Percentiles rank a stretch among this genome's conserved stretches.
phyloP scores from a whole-genome alignment of 305 asterid species.

The Andrographis paniculata region DNA sequence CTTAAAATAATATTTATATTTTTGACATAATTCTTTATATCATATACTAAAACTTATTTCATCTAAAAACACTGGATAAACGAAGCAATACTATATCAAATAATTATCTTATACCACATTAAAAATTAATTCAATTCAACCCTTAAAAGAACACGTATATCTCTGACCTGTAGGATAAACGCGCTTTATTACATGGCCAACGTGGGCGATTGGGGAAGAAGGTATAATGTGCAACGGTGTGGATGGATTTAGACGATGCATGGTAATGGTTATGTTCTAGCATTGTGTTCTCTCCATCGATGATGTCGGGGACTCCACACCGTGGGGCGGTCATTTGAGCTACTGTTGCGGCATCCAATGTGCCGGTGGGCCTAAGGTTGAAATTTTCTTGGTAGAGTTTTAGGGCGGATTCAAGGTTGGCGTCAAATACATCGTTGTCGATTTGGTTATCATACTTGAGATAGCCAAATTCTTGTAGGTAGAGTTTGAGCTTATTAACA shows the following conservation, averaged over 20 bases:
- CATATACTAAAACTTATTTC: too few species aligned
- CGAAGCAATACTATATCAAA: too few species aligned
- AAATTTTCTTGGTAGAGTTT: conserved; percentile 26
- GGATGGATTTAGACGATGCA: conserved; percentile 4
- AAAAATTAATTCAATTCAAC: too few species aligned
- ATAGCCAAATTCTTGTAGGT: conserved; percentile 27
- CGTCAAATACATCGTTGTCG: conserved; percentile 16
- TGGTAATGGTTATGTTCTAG: neutral
- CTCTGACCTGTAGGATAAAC: too few species aligned
- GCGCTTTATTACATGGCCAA: too few species aligned
- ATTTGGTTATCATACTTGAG: too few species aligned
- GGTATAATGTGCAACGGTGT: conserved; percentile 18
- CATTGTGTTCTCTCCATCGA: conserved; percentile 20
- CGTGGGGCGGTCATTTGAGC: conserved; percentile 18
- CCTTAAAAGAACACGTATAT: too few species aligned
- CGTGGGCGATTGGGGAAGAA: conserved; percentile 9
- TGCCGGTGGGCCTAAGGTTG: conserved; percentile 20
- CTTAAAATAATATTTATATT: too few species aligned
- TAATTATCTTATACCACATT: too few species aligned
- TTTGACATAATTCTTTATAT: too few species aligned
- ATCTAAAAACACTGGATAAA: too few species aligned
- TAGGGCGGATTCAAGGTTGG: conserved; percentile 20
- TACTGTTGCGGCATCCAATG: conserved; percentile 14
- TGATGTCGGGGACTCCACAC: conserved; percentile 28
- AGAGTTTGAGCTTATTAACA: conserved; percentile 17